phyloP scores from a whole-genome alignment of 2,329 filamentous ascomycete species.

The Trichoderma arundinaceum region DNA sequence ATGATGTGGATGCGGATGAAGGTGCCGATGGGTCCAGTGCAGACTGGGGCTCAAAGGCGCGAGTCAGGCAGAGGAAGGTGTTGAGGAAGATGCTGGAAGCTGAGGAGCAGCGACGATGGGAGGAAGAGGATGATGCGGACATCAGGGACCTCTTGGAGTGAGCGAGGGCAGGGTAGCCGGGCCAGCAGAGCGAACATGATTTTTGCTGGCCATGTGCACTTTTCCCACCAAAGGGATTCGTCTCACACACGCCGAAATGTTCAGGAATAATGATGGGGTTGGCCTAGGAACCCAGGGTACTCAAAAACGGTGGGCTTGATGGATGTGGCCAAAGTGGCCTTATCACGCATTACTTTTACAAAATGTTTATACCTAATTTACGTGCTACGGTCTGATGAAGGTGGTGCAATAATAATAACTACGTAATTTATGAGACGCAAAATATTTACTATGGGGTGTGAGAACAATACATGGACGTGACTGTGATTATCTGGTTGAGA shows the following conservation, averaged over 20 bases:
- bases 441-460: not conserved
- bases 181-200: not conserved
- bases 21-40: conserved; percentile 54
- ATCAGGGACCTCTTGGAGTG: conserved; percentile 70
- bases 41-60: conserved; percentile 73
- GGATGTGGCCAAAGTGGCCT: conserved; percentile 29
- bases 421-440: not conserved
- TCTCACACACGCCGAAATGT: not conserved
- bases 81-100: conserved; percentile 68
- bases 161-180: not conserved
- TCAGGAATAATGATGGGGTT: not conserved
- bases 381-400: conserved; percentile 12
- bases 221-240: not conserved
- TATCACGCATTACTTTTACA: conserved; percentile 4
- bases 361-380: conserved; percentile 5
- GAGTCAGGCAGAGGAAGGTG: conserved; percentile 70
- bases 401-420: conserved; percentile 17
- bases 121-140: conserved; percentile 71
- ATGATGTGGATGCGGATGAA: conserved; percentile 56
- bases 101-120: conserved; percentile 66
- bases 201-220: not conserved
- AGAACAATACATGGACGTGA: too few species aligned
- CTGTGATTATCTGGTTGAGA: not conserved
- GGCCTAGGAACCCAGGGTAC: not conserved
- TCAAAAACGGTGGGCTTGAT: not conserved